Percentiles rank a stretch among this genome's conserved stretches.
Conservation (phyloP, 2,329 filamentous ascomycete genomes). For the Aspergillus terreus region DNA sequence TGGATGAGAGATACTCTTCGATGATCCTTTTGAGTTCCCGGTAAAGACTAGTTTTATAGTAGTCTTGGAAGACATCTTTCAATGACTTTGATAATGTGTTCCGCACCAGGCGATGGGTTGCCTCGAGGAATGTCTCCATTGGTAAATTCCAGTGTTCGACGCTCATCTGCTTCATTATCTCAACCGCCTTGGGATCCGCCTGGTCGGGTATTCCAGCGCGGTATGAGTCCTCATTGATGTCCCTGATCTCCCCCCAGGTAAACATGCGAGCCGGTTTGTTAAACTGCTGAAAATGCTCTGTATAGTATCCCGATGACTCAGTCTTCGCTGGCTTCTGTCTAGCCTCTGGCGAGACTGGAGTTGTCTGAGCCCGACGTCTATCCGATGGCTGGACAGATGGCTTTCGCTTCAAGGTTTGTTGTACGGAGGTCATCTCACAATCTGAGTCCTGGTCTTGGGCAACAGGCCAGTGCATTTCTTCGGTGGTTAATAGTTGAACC, state of each 20-base stretch:
- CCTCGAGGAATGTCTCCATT: constrained; percentile 40
- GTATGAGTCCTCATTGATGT: constrained; percentile 53
- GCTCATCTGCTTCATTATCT: constrained; percentile 54
- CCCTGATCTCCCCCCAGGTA: constrained; percentile 44
- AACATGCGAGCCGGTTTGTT: constrained; percentile 20
- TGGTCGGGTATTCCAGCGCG: constrained; percentile 57
- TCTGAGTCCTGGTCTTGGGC: constrained; percentile 31
- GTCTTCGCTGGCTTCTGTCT: not conserved
- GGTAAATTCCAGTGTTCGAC: constrained; percentile 58
- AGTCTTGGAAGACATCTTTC: constrained; percentile 32
- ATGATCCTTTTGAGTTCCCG: constrained; percentile 40
- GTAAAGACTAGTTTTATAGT: constrained; percentile 33
- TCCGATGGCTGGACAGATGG: not conserved
- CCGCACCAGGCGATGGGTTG: constrained; percentile 27
- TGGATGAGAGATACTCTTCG: constrained; percentile 43
- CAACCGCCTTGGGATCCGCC: constrained; percentile 58
- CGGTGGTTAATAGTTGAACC: constrained; percentile 24
- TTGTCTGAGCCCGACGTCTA: not conserved
- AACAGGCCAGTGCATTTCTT: constrained; percentile 28
- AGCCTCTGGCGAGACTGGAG: not conserved
- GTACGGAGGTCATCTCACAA: constrained; percentile 19
- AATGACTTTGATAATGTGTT: constrained; percentile 45
- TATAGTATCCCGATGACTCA: constrained; percentile 11
- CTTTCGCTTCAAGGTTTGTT: constrained; percentile 20
- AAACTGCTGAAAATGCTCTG: constrained; percentile 21